Percentiles rank a stretch among this genome's conserved stretches.
Conservation (phyloP, 805 yeast genomes). For the Schwanniomyces yamadae region DNA sequence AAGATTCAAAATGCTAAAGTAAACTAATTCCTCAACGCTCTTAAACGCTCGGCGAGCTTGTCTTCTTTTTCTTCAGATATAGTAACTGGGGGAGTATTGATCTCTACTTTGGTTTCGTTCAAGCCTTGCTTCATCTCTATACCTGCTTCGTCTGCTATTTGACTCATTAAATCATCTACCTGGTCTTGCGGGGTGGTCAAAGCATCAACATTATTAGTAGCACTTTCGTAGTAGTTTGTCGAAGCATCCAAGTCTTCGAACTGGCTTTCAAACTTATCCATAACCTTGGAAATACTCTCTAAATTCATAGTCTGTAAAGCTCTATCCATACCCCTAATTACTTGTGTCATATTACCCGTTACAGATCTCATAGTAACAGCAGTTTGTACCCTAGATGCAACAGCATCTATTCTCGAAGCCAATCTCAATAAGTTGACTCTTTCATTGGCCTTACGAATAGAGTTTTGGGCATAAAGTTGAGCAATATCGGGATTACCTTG, state of each 20-base stretch:
- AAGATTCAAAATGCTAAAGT: not conserved
- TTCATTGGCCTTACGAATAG: constrained; percentile 88
- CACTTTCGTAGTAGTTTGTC: constrained; percentile 87
- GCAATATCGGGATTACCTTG: constrained; percentile 93
- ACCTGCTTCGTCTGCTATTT: constrained; percentile 97
- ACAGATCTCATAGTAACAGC: constrained; percentile 98
- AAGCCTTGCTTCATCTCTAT: constrained; percentile 86
- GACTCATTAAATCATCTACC: constrained; percentile 84
- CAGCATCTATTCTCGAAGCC: constrained; percentile 91
- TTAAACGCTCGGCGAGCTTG: constrained; percentile 77
- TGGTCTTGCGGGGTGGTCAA: constrained; percentile 91
- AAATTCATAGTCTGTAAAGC: constrained; percentile 95
- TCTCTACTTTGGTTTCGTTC: constrained; percentile 57
- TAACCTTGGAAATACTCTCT: constrained; percentile 86
- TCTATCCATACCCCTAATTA: constrained; percentile 92
- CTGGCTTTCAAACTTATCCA: constrained; percentile 96
- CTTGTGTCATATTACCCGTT: constrained; percentile 89
- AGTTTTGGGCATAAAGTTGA: constrained; percentile 90
- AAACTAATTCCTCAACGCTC: constrained; percentile 64
- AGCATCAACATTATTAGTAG: constrained; percentile 86
- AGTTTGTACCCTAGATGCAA: constrained; percentile 92
- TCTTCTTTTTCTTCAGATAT: constrained; percentile 79
- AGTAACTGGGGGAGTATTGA: constrained; percentile 35
- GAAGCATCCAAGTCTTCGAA: constrained; percentile 95
- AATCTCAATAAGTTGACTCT: constrained; percentile 75